Conservation (phyloP, 305 asterid species). For the Ilex paraguariensis region DNA sequence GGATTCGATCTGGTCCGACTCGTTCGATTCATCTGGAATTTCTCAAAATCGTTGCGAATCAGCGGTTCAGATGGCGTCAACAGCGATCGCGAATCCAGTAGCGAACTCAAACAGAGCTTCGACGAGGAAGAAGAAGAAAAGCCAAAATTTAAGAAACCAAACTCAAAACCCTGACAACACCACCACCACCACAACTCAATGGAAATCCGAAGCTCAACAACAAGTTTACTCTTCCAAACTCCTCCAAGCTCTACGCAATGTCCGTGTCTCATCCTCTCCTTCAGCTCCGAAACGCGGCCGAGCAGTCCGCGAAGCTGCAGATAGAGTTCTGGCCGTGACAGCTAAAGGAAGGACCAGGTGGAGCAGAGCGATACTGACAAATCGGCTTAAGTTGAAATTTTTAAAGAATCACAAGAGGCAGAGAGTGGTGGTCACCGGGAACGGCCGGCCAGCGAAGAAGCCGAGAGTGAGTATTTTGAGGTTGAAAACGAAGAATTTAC, state of each 20-base stretch:
- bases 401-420: conserved; percentile 58
- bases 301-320: conserved; percentile 82
- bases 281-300: conserved; percentile 49
- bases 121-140: conserved; percentile 56
- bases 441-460: conserved; percentile 55
- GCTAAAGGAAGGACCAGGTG: conserved; percentile 89
- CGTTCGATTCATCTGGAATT: neutral
- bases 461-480: conserved; percentile 54
- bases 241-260: conserved; percentile 74
- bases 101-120: conserved; percentile 47
- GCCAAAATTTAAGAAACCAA: conserved; percentile 13
- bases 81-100: conserved; percentile 40
- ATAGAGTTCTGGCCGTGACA: conserved; percentile 67
- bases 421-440: conserved; percentile 35
- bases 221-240: conserved; percentile 82
- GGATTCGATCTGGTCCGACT: conserved; percentile 8
- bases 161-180: conserved; percentile 9
- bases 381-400: conserved; percentile 66
- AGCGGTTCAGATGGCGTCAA: conserved; percentile 33
- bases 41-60: conserved; percentile 6
- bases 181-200: conserved; percentile 31
- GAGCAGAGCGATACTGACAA: conserved; percentile 90
- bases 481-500: conserved; percentile 63
- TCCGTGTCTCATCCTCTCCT: conserved; percentile 26
- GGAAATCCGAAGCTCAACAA: conserved; percentile 85